Base-by-base conservation (phyloP, 208 protist genomes). In the Trichomonas vaginalis region DNA sequence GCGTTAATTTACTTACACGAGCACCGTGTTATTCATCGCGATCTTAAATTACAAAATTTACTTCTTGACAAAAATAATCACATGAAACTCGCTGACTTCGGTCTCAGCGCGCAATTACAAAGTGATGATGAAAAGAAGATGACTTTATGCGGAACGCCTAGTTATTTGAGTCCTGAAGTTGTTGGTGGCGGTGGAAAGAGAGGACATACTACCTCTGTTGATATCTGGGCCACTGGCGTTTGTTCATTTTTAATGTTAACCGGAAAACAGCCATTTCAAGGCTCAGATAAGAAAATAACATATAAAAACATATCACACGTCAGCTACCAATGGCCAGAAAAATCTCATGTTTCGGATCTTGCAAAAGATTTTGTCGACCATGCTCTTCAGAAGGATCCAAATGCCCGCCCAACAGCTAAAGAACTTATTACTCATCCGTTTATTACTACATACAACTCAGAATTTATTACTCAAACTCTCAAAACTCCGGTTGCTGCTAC, bases 191-290 rank as follows among this genome's bases (percentile, higher is more conserved):
- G 39, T 6, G 35, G 42, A 42, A 23, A n/a, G 27, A 45, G 56
- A 51, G 98, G 98, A n/a, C 99, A 99, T 97, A 98, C 97, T 95
- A 99, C 97, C 96, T 98, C 99, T 96, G 99, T 99, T 9, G 99
- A 99, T 97, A 97, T 99, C 61, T 99, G 99, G 99, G 98, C 98
- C 10, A 97, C 99, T 17, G 99, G 99, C 49, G 98, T 99, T 51
- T 99, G 99, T 92, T 96, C 99, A 83, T 99, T 95, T 96, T 45
- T 95, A 17, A 96, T 96, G 49, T 61, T 96, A 37, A 97, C 99
- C n/a, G 99, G 99, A 46, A 97, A 98, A 95, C 99, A 99, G 79
- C 99, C 99, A 0, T 99, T 99, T 96, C 98, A 99, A 97, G 99
- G 98, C 51, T 96, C 96, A n/a, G 97, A 99, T 96, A 98, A 99